Conservation (phyloP, 495 filamentous ascomycete genomes). For the Tuber melanosporum region DNA sequence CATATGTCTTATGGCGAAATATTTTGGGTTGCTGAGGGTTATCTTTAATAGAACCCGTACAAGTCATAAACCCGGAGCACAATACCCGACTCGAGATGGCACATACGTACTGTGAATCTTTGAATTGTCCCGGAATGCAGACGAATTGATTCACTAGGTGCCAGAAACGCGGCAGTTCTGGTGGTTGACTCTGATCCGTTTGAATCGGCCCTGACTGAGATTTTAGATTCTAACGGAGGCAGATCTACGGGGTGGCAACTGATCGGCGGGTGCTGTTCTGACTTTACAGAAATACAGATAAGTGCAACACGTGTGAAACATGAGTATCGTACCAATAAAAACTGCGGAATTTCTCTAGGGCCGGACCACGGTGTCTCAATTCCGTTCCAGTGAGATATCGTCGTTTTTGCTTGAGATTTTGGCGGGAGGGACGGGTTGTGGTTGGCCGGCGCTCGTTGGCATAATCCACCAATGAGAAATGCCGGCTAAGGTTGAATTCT, state of each 20-base stretch:
- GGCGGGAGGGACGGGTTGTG: no score
- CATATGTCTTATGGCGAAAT: not conserved
- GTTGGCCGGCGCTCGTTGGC: no score
- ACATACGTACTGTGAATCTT: not conserved
- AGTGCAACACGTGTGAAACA: not conserved
- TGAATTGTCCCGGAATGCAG: not conserved
- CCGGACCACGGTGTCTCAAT: no score
- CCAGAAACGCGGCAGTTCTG: not conserved
- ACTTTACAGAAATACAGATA: not conserved
- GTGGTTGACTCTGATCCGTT: not conserved
- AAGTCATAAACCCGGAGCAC: not conserved
- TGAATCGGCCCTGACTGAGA: not conserved
- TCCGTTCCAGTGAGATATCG: no score
- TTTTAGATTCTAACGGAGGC: not conserved
- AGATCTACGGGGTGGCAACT: not conserved
- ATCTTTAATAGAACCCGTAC: not conserved
- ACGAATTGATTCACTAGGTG: not conserved
- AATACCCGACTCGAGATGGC: not conserved
- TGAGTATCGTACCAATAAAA: not conserved
- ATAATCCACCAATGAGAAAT: no score
- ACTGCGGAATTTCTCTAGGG: no score
- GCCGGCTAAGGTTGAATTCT: no score
- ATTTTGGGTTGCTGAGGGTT: not conserved
- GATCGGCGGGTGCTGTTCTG: not conserved
- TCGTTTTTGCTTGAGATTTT: no score